phyloP scores from a whole-genome alignment of 805 yeast genomes.

The Millerago galiae region DNA sequence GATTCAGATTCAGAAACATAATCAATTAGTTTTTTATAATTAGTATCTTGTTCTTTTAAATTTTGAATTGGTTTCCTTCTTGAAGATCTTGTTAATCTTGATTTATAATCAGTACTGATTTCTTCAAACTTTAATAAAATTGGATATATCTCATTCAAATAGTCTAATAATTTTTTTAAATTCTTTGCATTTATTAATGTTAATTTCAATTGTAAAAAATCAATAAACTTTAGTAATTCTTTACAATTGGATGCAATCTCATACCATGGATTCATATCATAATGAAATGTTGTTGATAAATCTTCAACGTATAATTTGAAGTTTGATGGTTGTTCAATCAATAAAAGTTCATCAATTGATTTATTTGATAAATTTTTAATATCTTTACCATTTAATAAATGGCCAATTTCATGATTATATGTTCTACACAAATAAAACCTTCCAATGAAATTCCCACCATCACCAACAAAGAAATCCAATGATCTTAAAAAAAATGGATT shows the following conservation, averaged over 20 bases:
- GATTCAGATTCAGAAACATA: conserved; percentile 7
- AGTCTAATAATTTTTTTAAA: conserved; percentile 7
- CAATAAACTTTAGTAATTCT: conserved; percentile 12
- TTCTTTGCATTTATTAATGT: conserved; percentile 1
- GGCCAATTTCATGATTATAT: conserved; percentile 14
- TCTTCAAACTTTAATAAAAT: conserved; percentile 15
- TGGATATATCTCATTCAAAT: conserved; percentile 12
- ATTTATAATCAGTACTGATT: conserved; percentile 10
- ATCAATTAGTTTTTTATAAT: conserved; percentile 10
- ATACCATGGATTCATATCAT: conserved; percentile 21
- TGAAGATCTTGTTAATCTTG: conserved; percentile 13
- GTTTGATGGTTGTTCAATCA: conserved; percentile 17
- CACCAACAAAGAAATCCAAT: conserved; percentile 24
- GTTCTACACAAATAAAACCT: conserved; percentile 21
- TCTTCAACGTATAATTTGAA: conserved; percentile 24
- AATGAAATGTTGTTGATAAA: conserved; percentile 13
- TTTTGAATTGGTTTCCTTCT: conserved; percentile 15
- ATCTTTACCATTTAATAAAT: conserved; percentile 11
- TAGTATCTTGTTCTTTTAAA: conserved; percentile 14
- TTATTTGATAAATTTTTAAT: conserved; percentile 6
- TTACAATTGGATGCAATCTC: conserved; percentile 17
- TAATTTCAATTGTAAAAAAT: conserved; percentile 8
- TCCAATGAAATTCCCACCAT: conserved; percentile 19
- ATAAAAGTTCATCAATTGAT: conserved; percentile 8
- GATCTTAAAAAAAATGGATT: conserved; percentile 19